A percentile compares a stretch with the other conserved stretches of the same genome.
phyloP scores from a whole-genome alignment of 108 stramenopile genomes.

The Aurantiochytrium sp. region DNA sequence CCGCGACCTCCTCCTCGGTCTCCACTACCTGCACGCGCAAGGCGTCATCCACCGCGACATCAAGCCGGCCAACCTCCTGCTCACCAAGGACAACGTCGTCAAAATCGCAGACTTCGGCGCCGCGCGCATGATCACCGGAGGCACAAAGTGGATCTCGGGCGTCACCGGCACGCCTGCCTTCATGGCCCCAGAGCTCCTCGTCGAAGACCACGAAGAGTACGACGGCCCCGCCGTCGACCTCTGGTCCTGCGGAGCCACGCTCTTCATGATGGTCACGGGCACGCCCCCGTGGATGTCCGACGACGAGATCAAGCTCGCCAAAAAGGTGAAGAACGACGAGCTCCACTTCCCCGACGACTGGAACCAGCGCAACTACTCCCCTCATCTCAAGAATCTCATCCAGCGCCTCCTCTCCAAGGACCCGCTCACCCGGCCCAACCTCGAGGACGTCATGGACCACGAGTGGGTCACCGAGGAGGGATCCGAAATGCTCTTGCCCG shows the following conservation, averaged over 20 bases:
- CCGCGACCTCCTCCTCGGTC: constrained; percentile 39
- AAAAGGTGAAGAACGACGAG: constrained; percentile 32
- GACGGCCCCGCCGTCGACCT: constrained; percentile 52
- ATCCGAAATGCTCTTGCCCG: neutral
- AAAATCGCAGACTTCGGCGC: constrained; percentile 45
- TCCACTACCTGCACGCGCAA: constrained; percentile 52
- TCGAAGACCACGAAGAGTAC: constrained; percentile 39
- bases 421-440: neutral
- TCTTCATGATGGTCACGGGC: constrained; percentile 54
- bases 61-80: constrained; percentile 58
- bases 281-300: constrained; percentile 54
- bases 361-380: constrained; percentile 31
- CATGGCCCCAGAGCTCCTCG: constrained; percentile 62
- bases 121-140: constrained; percentile 14
- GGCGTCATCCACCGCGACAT: constrained; percentile 59
- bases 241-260: constrained; percentile 57
- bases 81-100: constrained; percentile 28
- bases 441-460: constrained; percentile 29
- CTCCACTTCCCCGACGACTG: neutral
- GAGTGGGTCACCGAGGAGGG: constrained; percentile 44
- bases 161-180: constrained; percentile 58
- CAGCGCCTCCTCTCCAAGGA: constrained; percentile 23
- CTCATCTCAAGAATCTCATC: constrained; percentile 36
- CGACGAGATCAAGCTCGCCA: constrained; percentile 36
- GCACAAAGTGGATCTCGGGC: neutral